Percentiles rank a stretch among this genome's conserved stretches.
Evolutionary conservation across 2,329 filamentous ascomycete species (phyloP).

Genomic region (Colletotrichum limetticola): DNA sequence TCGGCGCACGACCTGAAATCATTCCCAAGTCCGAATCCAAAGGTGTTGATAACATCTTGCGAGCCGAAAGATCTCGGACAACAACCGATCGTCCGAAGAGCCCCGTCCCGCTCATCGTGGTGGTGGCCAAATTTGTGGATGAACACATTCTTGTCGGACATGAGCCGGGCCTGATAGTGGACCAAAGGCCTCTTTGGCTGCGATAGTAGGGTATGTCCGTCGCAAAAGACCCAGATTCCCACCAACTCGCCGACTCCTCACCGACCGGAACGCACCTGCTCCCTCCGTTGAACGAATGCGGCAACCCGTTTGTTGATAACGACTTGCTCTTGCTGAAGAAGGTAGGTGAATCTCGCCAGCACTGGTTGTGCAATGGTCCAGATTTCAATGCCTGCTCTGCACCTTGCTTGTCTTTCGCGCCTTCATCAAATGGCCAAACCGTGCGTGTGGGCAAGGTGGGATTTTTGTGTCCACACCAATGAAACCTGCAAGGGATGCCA

Average conservation of each 20-base stretch:
- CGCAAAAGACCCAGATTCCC: background rate
- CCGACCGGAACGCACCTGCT: background rate
- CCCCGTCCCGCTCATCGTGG: background rate
- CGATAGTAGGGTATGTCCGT: background rate
- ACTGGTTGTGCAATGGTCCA: background rate
- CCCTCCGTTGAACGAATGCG: background rate
- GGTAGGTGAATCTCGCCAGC: background rate
- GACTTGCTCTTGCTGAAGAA: background rate
- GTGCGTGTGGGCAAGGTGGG: background rate
- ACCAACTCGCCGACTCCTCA: background rate
- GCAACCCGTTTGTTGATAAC: background rate
- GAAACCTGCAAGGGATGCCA: constrained; percentile 26
- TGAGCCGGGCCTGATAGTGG: background rate
- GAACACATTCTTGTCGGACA: background rate
- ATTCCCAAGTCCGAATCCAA: constrained; percentile 1
- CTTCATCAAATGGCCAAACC: constrained; percentile 1
- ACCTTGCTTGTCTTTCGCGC: background rate
- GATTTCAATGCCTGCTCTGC: background rate
- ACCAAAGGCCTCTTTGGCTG: background rate
- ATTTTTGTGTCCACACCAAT: constrained; percentile 26
- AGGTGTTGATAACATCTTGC: background rate
- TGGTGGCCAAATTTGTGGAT: background rate
- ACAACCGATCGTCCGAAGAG: constrained; percentile 11
- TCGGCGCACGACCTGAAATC: background rate
- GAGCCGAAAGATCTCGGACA: constrained; percentile 20